Evolutionary conservation across 768 basidiomycete genomes (phyloP).

Genomic region (Naganishia randhawae): DNA sequence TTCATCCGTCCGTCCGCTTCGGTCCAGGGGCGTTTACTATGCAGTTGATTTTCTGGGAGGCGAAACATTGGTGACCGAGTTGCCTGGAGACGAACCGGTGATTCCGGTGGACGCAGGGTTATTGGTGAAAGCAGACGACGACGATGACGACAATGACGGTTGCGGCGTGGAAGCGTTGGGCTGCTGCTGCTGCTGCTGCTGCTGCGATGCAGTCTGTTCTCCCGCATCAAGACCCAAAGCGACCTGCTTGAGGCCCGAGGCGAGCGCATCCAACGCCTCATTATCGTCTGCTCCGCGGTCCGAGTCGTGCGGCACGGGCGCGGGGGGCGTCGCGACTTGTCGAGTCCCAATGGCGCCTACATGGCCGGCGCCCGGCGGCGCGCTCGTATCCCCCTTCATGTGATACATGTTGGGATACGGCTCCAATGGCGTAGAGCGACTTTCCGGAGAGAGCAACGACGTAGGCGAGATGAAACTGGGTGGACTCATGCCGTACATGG

Average conservation of each 20-base stretch:
- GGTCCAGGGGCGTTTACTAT: not conserved
- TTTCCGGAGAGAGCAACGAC: slow-evolving; percentile 38
- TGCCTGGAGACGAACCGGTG: not conserved
- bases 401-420: slow-evolving; percentile 23
- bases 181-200: too few relatives aligned
- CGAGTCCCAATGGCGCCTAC: slow-evolving; percentile 1
- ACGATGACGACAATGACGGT: too few relatives aligned
- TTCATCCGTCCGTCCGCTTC: not conserved
- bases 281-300: slow-evolving; percentile 19
- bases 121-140: too few relatives aligned
- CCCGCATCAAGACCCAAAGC: slow-evolving; percentile 24
- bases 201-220: too few relatives aligned
- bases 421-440: not conserved
- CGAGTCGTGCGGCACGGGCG: too few relatives aligned
- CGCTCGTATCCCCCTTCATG: not conserved
- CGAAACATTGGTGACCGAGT: not conserved
- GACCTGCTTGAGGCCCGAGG: slow-evolving; percentile 23
- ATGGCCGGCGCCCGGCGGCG: too few relatives aligned
- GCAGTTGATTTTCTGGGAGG: slow-evolving; percentile 18
- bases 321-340: slow-evolving; percentile 1
- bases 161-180: not conserved
- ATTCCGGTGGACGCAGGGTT: not conserved
- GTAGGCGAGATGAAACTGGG: slow-evolving; percentile 43
- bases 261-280: slow-evolving; percentile 22
- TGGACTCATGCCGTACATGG: slow-evolving; percentile 3